Conservation (phyloP, 1,284 basidiomycete genomes). For the Boletus subluridellus region DNA sequence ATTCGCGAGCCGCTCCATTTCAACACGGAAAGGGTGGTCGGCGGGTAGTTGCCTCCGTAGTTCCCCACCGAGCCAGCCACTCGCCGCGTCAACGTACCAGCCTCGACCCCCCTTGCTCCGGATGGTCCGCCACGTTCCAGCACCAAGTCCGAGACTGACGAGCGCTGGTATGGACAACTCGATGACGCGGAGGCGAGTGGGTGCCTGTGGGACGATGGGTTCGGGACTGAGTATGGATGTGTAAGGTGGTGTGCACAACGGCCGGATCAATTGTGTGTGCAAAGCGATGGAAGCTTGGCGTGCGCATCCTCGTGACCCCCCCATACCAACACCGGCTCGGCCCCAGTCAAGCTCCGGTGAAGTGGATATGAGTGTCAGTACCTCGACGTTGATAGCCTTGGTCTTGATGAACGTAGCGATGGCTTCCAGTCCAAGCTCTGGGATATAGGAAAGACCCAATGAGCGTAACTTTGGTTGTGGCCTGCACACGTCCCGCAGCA, state of each 20-base stretch:
- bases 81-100: constrained; percentile 91
- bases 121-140: constrained; percentile 82
- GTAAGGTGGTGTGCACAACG: constrained; percentile 77
- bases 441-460: constrained; percentile 84
- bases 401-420: constrained; percentile 69
- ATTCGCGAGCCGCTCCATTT: constrained; percentile 70
- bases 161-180: constrained; percentile 81
- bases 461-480: constrained; percentile 79
- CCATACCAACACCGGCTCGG: constrained; percentile 31
- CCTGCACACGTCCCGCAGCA: constrained; percentile 57
- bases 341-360: constrained; percentile 70
- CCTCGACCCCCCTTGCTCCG: constrained; percentile 89
- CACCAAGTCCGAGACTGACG: constrained; percentile 68
- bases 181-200: constrained; percentile 82
- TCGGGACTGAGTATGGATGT: constrained; percentile 48
- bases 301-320: constrained; percentile 38
- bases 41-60: constrained; percentile 60
- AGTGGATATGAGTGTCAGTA: constrained; percentile 80
- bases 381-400: constrained; percentile 78
- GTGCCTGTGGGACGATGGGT: constrained; percentile 42
- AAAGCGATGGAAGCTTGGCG: constrained; percentile 61
- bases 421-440: constrained; percentile 62
- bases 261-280: constrained; percentile 71
- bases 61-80: constrained; percentile 66
- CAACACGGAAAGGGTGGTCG: constrained; percentile 63